Evolutionary conservation across 2,329 filamentous ascomycete genomes (phyloP), one percentile per base, ranked within the genome.

Genomic region (Zymoseptoria pseudotritici): DNA sequence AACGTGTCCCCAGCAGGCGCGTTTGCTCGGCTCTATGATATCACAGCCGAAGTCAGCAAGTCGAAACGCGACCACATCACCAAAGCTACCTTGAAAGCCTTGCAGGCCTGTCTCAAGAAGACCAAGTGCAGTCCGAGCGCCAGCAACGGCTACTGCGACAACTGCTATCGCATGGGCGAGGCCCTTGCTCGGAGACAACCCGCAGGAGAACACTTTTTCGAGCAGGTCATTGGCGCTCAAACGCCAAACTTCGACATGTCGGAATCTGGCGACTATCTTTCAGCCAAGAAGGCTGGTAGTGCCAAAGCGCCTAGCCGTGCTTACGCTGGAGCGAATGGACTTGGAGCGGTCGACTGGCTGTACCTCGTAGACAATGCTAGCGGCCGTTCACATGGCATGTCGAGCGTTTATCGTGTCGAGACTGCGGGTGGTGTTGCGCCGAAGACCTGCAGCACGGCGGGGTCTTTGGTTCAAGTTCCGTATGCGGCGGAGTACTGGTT

Each of bases 171-270:
- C 5, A 79, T 61, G 57, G 53, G 54, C 42, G 58, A 55, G 24
- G 59, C 63, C n/a, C 55, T 60, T 17, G 56, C 63, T 54, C 21
- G 56, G n/a, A 54, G 50, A 11, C 42, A 56, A 11, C 50, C 56
- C 66, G 70, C 86, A 13, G 88, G 87, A 29, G 80, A 84, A 67
- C 88, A 91, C 78, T 88, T 79, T 80, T 90, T 90, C 78, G 57
- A 63, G 31, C 61, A 60, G 8, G 29, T 62, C 61, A 81, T 81
- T 72, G 62, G 63, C 53, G 63, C 69, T 52, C 74, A 79, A 63
- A 73, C 76, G 0, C 87, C 88, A 1, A 83, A 79, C 11, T 90
- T 90, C 70, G 78, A 83, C 60, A 76, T 89, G 46, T 70, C 74
- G 55, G 71, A 73, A 49, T 67, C 70, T 76, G 66, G 71, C 77